Percentiles rank a stretch among this genome's conserved stretches.
These are phyloP conservation scores for Arthrinium phaeospermum DNA, from an alignment of 2,329 filamentous ascomycete species.

Conservation along the genomic window DNA sequence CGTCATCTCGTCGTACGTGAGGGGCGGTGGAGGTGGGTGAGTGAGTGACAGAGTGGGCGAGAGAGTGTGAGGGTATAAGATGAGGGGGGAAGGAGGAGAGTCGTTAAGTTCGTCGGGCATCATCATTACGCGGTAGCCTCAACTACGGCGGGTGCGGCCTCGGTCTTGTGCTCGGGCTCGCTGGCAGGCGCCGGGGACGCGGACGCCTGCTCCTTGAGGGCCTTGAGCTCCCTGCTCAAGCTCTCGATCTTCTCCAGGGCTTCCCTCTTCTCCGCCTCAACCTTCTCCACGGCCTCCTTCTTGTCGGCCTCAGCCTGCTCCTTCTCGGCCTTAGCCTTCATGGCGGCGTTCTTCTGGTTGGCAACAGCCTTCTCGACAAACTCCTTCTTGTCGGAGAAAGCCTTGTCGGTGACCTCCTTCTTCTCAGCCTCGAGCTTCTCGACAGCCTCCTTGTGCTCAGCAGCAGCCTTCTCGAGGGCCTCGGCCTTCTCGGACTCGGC, in stretches of 20 bases:
- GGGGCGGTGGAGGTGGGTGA: slow-evolving; percentile 11
- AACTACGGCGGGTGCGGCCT: slow-evolving; percentile 8
- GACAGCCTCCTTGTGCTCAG: slow-evolving; percentile 25
- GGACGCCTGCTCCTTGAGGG: slow-evolving; percentile 27
- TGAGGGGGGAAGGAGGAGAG: slow-evolving; percentile 3
- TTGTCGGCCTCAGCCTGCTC: slow-evolving; percentile 20
- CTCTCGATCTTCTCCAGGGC: slow-evolving; percentile 25
- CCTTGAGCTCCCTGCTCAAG: slow-evolving; percentile 31
- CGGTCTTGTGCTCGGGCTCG: slow-evolving; percentile 3
- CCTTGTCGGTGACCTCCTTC: slow-evolving; percentile 3
- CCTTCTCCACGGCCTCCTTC: slow-evolving; percentile 7
- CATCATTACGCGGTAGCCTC: slow-evolving; percentile 18
- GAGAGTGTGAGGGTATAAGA: slow-evolving; percentile 16
- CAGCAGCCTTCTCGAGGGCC: slow-evolving; percentile 21
- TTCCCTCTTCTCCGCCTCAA: slow-evolving; percentile 2
- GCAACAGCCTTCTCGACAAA: slow-evolving; percentile 22
- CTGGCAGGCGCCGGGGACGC: slow-evolving; percentile 6
- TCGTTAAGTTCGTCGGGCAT: not conserved
- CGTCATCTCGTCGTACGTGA: slow-evolving; percentile 20
- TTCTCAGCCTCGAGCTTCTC: slow-evolving; percentile 3
- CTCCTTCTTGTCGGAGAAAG: not conserved
- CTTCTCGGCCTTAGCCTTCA: slow-evolving; percentile 24
- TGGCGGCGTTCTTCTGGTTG: slow-evolving; percentile 27
- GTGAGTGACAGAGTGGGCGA: not conserved
- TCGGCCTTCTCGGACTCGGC: slow-evolving; percentile 24